These are phyloP conservation scores for Zygotorulaspora florentina DNA, from an alignment of 805 yeast species.

Conservation along the genomic window DNA sequence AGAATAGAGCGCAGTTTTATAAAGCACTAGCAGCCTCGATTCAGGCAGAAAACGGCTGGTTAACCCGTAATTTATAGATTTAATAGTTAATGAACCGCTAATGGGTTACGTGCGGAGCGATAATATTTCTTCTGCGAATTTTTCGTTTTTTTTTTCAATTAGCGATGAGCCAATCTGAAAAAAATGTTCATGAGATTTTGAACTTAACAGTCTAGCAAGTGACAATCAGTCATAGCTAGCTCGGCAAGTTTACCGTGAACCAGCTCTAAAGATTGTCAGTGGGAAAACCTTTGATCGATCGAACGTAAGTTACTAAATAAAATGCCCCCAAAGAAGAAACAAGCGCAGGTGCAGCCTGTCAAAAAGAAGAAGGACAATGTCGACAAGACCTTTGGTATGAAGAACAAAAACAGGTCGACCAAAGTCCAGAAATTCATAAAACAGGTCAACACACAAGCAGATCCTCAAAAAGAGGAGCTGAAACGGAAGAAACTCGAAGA, in stretches of 20 bases:
- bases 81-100: too few species aligned
- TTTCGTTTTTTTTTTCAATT: not conserved
- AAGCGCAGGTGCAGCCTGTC: constrained; percentile 44
- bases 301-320: constrained; percentile 3
- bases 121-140: not conserved
- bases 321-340: constrained; percentile 79
- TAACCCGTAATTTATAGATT: too few species aligned
- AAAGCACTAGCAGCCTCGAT: too few species aligned
- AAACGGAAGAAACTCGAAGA: constrained; percentile 63
- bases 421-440: constrained; percentile 73
- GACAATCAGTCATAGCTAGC: too few species aligned
- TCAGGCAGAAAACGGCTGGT: too few species aligned
- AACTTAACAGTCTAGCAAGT: not conserved
- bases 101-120: too few species aligned
- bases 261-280: too few species aligned
- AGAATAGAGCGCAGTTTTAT: too few species aligned
- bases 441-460: constrained; percentile 62
- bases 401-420: constrained; percentile 90
- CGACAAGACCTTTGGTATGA: constrained; percentile 94
- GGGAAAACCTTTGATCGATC: too few species aligned
- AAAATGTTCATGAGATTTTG: not conserved
- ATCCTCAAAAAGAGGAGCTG: constrained; percentile 73
- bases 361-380: constrained; percentile 63
- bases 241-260: too few species aligned
- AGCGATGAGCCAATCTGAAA: not conserved